Evolutionary conservation across 2,329 filamentous ascomycete species (phyloP).

Genomic region (Cladobotryum mycophilum): DNA sequence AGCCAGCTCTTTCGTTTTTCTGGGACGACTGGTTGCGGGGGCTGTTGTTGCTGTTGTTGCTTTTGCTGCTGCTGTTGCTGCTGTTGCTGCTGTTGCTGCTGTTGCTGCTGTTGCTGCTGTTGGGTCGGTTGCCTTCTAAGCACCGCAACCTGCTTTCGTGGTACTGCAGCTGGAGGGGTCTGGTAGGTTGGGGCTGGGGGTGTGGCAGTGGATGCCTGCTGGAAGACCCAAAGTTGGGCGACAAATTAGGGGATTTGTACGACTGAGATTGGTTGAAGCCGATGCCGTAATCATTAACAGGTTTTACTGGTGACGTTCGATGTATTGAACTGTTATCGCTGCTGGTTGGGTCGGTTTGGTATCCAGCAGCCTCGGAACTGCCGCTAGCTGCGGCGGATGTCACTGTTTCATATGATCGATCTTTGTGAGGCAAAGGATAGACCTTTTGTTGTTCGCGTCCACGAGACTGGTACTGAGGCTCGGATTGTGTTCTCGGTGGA

Average conservation of each 20-base stretch:
- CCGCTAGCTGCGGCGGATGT: constrained; percentile 70
- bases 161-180: constrained; percentile 16
- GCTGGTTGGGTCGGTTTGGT: constrained; percentile 77
- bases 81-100: constrained; percentile 17
- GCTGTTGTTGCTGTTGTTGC: constrained; percentile 22
- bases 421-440: constrained; percentile 56
- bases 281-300: constrained; percentile 60
- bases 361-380: constrained; percentile 68
- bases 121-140: constrained; percentile 24
- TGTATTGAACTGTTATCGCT: constrained; percentile 92
- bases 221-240: constrained; percentile 23
- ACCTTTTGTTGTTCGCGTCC: constrained; percentile 36
- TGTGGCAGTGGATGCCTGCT: constrained; percentile 21
- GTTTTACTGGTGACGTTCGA: constrained; percentile 54
- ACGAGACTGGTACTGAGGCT: constrained; percentile 36
- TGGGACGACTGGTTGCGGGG: constrained; percentile 20
- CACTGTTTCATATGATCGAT: constrained; percentile 81
- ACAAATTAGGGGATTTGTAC: constrained; percentile 37
- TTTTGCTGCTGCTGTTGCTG: constrained; percentile 22
- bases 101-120: constrained; percentile 20
- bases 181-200: constrained; percentile 18
- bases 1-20: constrained; percentile 93
- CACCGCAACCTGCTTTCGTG: constrained; percentile 24
- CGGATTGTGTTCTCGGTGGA: constrained; percentile 39
- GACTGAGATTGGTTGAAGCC: constrained; percentile 40